A percentile compares a stretch with the other conserved stretches of the same genome.
These are phyloP conservation scores for Coemansia sp. DNA, from an alignment of 192 early-diverging fungal genomes.

Conservation along the genomic window DNA sequence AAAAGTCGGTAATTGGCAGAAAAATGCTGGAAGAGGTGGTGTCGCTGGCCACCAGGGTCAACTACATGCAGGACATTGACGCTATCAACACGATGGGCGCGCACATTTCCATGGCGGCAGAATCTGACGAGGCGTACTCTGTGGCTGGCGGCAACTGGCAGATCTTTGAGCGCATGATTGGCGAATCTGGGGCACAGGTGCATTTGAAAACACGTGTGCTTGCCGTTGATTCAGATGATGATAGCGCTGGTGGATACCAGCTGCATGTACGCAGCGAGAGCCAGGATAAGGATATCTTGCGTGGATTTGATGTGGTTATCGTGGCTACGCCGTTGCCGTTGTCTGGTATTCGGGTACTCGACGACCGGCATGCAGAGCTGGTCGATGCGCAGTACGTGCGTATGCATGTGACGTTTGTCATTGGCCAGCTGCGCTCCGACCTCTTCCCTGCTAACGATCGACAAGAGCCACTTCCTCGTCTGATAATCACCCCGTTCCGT, in stretches of 20 bases:
- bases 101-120: constrained; percentile 36
- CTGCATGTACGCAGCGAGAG: not conserved
- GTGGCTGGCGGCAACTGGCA: constrained; percentile 40
- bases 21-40: constrained; percentile 25
- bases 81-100: constrained; percentile 22
- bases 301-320: constrained; percentile 22
- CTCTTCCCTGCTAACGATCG: constrained; percentile 16
- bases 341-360: constrained; percentile 7
- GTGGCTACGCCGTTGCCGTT: constrained; percentile 30
- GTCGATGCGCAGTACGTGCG: constrained; percentile 15
- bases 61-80: constrained; percentile 43
- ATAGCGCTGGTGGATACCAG: not conserved
- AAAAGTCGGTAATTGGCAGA: constrained; percentile 6
- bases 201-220: constrained; percentile 15
- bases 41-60: constrained; percentile 34
- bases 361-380: not conserved
- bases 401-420: constrained; percentile 40
- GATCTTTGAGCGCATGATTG: constrained; percentile 25
- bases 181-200: constrained; percentile 11
- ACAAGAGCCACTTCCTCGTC: constrained; percentile 10
- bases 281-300: not conserved
- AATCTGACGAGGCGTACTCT: constrained; percentile 25
- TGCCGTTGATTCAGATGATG: constrained; percentile 1
- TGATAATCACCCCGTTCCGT: constrained; percentile 25
- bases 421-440: constrained; percentile 15